Evolutionary conservation across 164 flowering plant genomes (phyloP).

Genomic region (Aristolochia contorta): DNA sequence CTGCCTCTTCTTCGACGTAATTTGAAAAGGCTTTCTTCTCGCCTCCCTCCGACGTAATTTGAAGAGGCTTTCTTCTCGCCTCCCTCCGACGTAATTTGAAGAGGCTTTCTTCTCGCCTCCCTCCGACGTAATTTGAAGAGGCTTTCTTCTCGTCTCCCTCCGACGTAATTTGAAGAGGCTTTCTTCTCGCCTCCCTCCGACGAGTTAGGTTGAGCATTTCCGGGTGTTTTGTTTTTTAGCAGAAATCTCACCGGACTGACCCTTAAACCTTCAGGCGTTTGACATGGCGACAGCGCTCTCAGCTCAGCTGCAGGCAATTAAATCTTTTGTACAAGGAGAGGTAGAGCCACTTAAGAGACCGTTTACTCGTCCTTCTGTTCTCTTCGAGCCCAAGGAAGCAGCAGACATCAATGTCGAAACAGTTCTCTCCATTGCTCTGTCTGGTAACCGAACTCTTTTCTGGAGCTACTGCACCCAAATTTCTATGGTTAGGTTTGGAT

Average conservation of each 20-base stretch:
- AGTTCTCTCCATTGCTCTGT: slow-evolving; percentile 36
- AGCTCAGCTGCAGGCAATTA: slow-evolving; percentile 60
- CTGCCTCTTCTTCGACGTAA: no score
- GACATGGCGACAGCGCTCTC: slow-evolving; percentile 45
- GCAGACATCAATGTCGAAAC: slow-evolving; percentile 78
- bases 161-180: no score
- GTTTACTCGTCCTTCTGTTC: slow-evolving; percentile 68
- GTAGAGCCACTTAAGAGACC: slow-evolving; percentile 45
- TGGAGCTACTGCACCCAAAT: no score
- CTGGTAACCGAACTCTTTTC: slow-evolving; percentile 31
- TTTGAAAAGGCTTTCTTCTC: no score
- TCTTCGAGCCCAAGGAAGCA: slow-evolving; percentile 69
- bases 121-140: no score
- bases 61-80: no score
- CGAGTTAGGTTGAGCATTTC: background rate
- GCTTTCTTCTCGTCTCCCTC: no score
- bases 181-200: no score
- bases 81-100: no score
- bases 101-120: no score
- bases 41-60: no score
- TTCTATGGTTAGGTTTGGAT: background rate
- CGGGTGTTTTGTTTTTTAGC: slow-evolving; percentile 6
- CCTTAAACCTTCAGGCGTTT: background rate
- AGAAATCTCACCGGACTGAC: slow-evolving; percentile 1
- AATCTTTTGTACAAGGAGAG: slow-evolving; percentile 29